Percentiles rank a stretch among this genome's conserved stretches.
Evolutionary conservation across 2,329 filamentous ascomycete genomes (phyloP).

Genomic region (Sporothrix schenckii): DNA sequence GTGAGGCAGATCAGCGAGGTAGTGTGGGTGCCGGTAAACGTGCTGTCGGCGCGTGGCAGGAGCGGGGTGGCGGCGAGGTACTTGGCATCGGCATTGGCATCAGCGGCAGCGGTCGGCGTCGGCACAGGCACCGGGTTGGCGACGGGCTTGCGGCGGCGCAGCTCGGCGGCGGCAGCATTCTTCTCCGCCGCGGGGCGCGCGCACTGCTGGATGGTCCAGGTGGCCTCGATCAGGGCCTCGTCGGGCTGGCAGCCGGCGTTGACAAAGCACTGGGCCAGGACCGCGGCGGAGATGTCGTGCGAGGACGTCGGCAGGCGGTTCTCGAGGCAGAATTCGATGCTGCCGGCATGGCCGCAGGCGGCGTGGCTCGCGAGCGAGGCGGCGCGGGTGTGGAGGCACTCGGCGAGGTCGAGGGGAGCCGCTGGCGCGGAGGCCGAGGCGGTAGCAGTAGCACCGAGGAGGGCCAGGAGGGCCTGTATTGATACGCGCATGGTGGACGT

Average conservation of each 20-base stretch:
- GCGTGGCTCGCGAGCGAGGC: conserved; percentile 47
- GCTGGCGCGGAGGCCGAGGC: neutral
- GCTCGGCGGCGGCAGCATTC: conserved; percentile 31
- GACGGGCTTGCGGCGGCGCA: conserved; percentile 36
- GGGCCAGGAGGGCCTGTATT: conserved; percentile 12
- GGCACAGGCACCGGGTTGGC: conserved; percentile 29
- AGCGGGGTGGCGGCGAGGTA: neutral
- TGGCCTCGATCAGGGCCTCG: conserved; percentile 44
- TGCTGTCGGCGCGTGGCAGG: conserved; percentile 44
- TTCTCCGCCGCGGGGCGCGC: conserved; percentile 31
- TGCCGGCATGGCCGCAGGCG: conserved; percentile 50
- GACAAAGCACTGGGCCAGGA: conserved; percentile 47
- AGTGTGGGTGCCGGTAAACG: conserved; percentile 43
- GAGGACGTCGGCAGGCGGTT: conserved; percentile 36
- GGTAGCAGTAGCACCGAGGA: conserved; percentile 5
- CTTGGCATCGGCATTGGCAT: conserved; percentile 19
- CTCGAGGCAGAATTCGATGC: conserved; percentile 51
- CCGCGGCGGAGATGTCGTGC: conserved; percentile 28
- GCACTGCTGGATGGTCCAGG: conserved; percentile 44
- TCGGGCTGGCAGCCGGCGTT: conserved; percentile 45
- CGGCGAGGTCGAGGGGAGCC: conserved; percentile 24
- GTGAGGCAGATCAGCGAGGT: conserved; percentile 40
- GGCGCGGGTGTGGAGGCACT: conserved; percentile 48
- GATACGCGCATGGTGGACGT: conserved; percentile 13
- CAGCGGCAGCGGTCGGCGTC: conserved; percentile 23